Conservation (phyloP, 495 filamentous ascomycete genomes). For the Xanthoparmelia taractica region DNA sequence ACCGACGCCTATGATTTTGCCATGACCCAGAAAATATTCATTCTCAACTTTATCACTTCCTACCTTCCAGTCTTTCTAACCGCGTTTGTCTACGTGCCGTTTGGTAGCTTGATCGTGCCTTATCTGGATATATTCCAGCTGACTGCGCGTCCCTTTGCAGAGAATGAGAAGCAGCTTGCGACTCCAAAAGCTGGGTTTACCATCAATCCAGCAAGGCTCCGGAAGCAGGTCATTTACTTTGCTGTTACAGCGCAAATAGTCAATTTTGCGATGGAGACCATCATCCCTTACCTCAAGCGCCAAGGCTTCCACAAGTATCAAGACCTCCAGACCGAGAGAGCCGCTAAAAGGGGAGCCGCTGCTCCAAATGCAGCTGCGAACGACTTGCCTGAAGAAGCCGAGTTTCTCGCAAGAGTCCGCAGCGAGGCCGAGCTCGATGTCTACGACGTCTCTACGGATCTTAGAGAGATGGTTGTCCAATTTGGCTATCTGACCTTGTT, state of each 20-base stretch:
- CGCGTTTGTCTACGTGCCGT: constrained; percentile 94
- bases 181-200: constrained; percentile 56
- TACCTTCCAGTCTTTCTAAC: constrained; percentile 89
- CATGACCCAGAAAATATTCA: constrained; percentile 82
- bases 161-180: constrained; percentile 58
- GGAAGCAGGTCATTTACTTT: constrained; percentile 93
- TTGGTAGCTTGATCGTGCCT: constrained; percentile 77
- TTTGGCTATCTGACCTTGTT: constrained; percentile 93
- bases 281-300: constrained; percentile 80
- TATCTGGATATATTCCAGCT: constrained; percentile 81
- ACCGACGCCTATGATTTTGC: constrained; percentile 68
- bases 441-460: constrained; percentile 83
- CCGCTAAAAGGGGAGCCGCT: constrained; percentile 39
- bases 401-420: constrained; percentile 72
- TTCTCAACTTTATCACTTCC: constrained; percentile 95
- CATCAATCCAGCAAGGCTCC: constrained; percentile 76
- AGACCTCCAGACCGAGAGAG: constrained; percentile 53
- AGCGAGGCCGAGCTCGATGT: constrained; percentile 76
- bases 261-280: constrained; percentile 74
- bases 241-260: constrained; percentile 93
- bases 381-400: constrained; percentile 64
- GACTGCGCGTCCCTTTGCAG: constrained; percentile 65
- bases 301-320: constrained; percentile 55
- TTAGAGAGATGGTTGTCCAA: constrained; percentile 93
- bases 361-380: constrained; percentile 30